phyloP scores from a whole-genome alignment of 1,139 yeast species.

The Taiozyma sp. region DNA sequence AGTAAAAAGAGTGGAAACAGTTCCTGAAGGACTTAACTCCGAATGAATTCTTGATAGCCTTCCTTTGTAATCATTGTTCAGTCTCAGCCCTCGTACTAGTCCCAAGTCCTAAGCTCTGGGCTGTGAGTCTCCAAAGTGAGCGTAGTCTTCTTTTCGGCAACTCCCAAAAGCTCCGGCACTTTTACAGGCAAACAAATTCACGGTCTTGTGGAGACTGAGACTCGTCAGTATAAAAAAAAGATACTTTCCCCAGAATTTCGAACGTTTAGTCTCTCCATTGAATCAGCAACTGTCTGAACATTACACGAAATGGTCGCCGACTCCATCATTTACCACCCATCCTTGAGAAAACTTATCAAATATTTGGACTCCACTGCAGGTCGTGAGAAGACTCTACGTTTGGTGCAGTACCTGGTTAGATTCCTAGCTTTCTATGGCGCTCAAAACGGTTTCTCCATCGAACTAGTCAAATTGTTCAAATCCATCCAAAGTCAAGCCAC shows the following conservation, averaged over 20 bases:
- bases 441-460: conserved; percentile 52
- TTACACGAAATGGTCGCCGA: conserved; percentile 54
- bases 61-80: too few relatives aligned
- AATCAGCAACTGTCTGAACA: neutral
- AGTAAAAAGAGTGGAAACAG: too few relatives aligned
- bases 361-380: conserved; percentile 67
- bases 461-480: conserved; percentile 44
- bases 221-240: neutral
- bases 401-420: conserved; percentile 76
- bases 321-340: conserved; percentile 68
- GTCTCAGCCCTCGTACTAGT: too few relatives aligned
- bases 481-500: conserved; percentile 55
- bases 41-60: too few relatives aligned
- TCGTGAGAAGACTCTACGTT: conserved; percentile 74
- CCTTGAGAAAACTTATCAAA: conserved; percentile 54
- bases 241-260: neutral
- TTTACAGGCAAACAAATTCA: neutral
- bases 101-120: too few relatives aligned
- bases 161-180: neutral
- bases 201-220: neutral
- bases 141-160: neutral
- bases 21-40: too few relatives aligned
- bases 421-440: conserved; percentile 60
- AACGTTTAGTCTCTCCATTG: neutral
- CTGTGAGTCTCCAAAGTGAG: too few relatives aligned